Percentiles rank a stretch among this genome's conserved stretches.
Conservation (phyloP, 768 basidiomycete genomes). For the Lentinus tigrinus region DNA sequence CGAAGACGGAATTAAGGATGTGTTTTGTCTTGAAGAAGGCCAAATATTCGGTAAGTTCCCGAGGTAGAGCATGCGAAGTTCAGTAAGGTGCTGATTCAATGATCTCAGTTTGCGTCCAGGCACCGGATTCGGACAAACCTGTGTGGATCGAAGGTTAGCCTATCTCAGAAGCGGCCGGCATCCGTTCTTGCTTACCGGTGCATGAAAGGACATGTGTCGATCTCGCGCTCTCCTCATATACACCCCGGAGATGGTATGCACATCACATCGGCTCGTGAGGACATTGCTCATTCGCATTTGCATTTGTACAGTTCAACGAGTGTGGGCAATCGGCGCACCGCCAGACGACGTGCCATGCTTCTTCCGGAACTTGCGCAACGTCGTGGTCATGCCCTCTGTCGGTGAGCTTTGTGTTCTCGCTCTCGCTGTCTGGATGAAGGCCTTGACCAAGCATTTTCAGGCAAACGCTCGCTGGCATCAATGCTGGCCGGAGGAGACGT, state of each 20-base stretch:
- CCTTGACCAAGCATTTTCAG: conserved; percentile 30
- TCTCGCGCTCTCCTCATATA: conserved; percentile 74
- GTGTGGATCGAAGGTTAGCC: conserved; percentile 54
- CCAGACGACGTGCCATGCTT: conserved; percentile 54
- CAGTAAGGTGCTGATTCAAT: neutral
- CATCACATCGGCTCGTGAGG: neutral
- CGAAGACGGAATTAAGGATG: conserved; percentile 45
- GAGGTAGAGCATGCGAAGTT: too few species aligned
- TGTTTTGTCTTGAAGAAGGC: conserved; percentile 53
- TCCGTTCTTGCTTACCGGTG: conserved; percentile 25
- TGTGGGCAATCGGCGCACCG: conserved; percentile 70
- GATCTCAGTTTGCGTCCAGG: conserved; percentile 57
- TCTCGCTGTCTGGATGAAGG: neutral
- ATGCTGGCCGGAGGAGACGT: conserved; percentile 77
- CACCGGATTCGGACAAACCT: conserved; percentile 46
- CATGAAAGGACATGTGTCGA: conserved; percentile 26
- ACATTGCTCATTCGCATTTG: neutral
- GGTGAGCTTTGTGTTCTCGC: conserved; percentile 37
- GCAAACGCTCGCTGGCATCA: conserved; percentile 62
- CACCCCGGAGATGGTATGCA: conserved; percentile 72
- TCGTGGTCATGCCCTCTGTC: conserved; percentile 66
- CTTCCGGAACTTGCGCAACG: conserved; percentile 64
- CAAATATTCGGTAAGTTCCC: conserved; percentile 67
- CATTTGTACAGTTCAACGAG: conserved; percentile 58
- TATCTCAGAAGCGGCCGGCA: too few species aligned